A percentile compares a stretch with the other conserved stretches of the same genome.
Conservation (phyloP, 345 rosid species). For the Hibiscus syriacus region DNA sequence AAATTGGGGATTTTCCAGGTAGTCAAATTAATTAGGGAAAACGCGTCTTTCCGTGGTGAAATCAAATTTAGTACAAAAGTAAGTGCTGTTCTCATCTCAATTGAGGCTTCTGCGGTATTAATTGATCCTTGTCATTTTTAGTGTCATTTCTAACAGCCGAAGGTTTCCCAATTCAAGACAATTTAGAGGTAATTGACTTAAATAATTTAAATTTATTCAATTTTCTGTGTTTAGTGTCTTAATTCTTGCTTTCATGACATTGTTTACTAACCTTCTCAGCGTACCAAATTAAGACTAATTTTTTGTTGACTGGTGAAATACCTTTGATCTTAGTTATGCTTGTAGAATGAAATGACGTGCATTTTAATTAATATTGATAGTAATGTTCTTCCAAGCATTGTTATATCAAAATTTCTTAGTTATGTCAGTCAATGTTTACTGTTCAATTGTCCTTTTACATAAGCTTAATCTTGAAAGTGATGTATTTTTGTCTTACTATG, state of each 20-base stretch:
- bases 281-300: neutral
- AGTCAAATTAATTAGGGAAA: constrained; percentile 3
- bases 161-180: neutral
- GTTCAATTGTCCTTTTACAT: no score
- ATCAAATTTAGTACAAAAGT: neutral
- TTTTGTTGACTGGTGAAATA: neutral
- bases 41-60: neutral
- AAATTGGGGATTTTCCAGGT: neutral
- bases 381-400: no score
- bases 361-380: neutral
- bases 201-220: neutral
- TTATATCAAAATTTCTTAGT: no score
- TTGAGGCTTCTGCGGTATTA: neutral
- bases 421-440: no score
- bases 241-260: neutral
- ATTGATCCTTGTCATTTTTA: neutral
- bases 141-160: no score
- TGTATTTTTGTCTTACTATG: no score
- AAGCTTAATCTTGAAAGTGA: no score
- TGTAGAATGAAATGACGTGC: neutral
- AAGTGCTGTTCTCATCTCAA: neutral
- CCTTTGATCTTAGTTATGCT: neutral
- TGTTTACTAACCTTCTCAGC: neutral
- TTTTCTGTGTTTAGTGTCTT: neutral
- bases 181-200: neutral